These are phyloP conservation scores for Zymoseptoria tritici DNA, from an alignment of 2,329 filamentous ascomycete genomes.

Conservation along the genomic window DNA sequence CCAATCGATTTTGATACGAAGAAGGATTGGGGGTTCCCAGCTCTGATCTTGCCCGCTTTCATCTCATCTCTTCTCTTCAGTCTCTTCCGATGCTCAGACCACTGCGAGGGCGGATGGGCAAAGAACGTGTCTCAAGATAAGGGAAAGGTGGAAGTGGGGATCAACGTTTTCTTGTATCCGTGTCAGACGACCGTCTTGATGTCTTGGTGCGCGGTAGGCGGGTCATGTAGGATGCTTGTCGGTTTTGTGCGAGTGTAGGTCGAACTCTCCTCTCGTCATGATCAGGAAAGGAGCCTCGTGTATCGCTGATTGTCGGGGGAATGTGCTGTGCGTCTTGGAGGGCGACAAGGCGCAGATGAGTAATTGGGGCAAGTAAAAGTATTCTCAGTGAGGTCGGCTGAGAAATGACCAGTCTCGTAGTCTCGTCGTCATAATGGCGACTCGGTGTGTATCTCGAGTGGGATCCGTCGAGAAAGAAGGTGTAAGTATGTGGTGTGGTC, in stretches of 20 bases:
- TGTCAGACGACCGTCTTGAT: background rate
- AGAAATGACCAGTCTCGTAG: background rate
- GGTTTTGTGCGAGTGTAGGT: background rate
- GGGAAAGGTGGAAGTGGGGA: background rate
- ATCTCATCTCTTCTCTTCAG: background rate
- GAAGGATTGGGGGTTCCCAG: background rate
- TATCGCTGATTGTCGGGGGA: conserved; percentile 8
- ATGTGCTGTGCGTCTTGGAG: conserved; percentile 10
- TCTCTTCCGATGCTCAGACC: background rate
- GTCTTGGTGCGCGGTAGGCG: background rate
- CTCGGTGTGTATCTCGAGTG: background rate
- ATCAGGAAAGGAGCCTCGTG: background rate
- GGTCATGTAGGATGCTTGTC: background rate
- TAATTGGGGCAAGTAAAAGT: no score
- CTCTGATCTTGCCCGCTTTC: background rate
- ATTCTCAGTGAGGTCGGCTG: no score
- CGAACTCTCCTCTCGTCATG: background rate
- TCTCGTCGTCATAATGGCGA: background rate
- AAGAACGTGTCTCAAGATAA: background rate
- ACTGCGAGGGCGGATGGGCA: background rate
- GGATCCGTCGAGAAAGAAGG: background rate
- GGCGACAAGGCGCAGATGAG: conserved; percentile 15
- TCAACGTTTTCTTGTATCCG: background rate
- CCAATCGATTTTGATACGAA: background rate
- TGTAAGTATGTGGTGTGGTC: conserved; percentile 3